Percentiles rank a stretch among this genome's conserved stretches.
Conservation (phyloP, 306 rosid species). For the Cicer arietinum region DNA sequence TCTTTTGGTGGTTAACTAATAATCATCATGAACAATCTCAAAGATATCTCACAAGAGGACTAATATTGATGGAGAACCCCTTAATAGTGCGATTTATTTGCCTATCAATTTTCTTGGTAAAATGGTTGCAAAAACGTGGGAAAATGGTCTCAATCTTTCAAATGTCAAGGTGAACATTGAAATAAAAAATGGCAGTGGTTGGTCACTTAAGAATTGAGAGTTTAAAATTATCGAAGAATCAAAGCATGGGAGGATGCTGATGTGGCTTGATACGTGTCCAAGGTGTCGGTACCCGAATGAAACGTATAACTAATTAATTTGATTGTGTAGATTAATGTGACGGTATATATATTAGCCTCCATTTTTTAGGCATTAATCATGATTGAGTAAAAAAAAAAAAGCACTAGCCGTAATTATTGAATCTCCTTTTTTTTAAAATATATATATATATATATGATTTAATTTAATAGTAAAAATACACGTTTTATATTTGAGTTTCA, state of each 20-base stretch:
- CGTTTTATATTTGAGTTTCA: no score
- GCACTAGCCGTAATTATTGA: no score
- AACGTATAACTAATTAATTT: neutral
- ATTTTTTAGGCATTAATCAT: no score
- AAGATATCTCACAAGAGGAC: neutral
- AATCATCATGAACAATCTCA: neutral
- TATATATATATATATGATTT: no score
- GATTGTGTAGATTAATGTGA: neutral
- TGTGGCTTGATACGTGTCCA: neutral
- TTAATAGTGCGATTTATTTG: neutral
- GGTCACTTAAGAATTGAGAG: slow-evolving; percentile 11
- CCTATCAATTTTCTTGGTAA: neutral
- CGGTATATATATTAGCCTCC: no score
- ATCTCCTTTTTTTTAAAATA: no score
- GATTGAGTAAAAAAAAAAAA: no score
- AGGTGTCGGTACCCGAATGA: neutral
- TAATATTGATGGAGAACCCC: neutral
- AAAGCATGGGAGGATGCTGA: neutral
- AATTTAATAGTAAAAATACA: no score
- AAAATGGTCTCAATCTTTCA: neutral
- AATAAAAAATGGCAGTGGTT: neutral
- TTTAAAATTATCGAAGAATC: neutral
- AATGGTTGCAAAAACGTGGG: neutral
- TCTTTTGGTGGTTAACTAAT: neutral
- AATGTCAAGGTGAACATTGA: neutral